Conservation (phyloP, 257 asterid species). For the Marsdenia floribunda region DNA sequence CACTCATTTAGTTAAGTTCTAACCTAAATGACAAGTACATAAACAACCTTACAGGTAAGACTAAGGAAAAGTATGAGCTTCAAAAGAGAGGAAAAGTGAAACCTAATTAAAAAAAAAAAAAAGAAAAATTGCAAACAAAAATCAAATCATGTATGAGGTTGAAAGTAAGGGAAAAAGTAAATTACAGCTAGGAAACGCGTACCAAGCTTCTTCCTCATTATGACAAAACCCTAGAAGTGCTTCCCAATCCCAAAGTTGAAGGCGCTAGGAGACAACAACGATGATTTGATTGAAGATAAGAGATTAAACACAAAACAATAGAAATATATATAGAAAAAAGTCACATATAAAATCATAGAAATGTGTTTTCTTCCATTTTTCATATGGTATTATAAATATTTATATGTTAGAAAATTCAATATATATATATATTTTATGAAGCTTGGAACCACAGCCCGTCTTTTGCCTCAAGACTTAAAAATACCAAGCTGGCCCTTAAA, state of each 20-base stretch:
- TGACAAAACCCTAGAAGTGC: not conserved
- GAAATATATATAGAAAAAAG: not conserved
- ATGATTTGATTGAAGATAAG: not conserved
- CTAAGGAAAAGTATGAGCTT: not conserved
- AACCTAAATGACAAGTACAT: not conserved
- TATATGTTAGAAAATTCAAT: no score
- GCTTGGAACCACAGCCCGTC: no score
- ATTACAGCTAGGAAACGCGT: conserved; percentile 75
- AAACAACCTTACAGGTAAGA: not conserved
- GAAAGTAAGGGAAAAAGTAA: not conserved
- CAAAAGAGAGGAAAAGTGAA: not conserved
- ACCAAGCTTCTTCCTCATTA: conserved; percentile 31
- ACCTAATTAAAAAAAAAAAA: not conserved
- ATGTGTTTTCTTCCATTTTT: not conserved
- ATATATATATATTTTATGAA: no score
- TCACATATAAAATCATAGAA: not conserved
- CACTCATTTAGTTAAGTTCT: not conserved
- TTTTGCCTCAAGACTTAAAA: no score
- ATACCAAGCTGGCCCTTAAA: no score
- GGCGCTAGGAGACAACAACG: no score
- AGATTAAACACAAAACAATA: not conserved
- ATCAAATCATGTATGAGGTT: not conserved
- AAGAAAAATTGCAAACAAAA: not conserved
- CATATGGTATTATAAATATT: not conserved
- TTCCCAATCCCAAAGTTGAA: not conserved